Evolutionary conservation across 2,329 filamentous ascomycete genomes (phyloP).

Genomic region (Aspergillus ochraceoroseus): DNA sequence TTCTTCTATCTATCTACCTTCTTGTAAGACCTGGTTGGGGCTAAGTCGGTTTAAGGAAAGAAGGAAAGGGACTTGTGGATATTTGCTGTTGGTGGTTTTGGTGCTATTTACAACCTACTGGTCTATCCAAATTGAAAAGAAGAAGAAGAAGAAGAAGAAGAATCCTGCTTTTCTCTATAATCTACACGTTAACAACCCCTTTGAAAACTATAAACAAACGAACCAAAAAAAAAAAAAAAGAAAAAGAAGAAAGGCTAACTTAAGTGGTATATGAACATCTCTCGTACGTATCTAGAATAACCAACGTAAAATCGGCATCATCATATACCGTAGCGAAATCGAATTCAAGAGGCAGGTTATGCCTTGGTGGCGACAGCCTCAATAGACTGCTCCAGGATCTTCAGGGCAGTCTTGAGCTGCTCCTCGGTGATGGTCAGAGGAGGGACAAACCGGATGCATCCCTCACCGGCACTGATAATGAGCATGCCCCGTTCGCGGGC

Average conservation of each 20-base stretch:
- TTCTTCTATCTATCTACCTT: too few relatives aligned
- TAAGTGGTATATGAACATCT: slow-evolving; percentile 9
- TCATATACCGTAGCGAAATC: not conserved
- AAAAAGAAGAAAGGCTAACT: slow-evolving; percentile 11
- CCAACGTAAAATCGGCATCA: not conserved
- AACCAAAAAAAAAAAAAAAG: slow-evolving; percentile 10
- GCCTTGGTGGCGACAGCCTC: slow-evolving; percentile 48
- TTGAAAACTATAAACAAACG: too few relatives aligned
- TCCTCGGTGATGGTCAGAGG: slow-evolving; percentile 72
- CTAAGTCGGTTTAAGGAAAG: too few relatives aligned
- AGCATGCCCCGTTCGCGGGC: slow-evolving; percentile 82
- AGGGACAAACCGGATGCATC: slow-evolving; percentile 88
- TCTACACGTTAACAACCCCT: not conserved
- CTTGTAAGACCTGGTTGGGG: too few relatives aligned
- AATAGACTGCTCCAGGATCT: slow-evolving; percentile 67
- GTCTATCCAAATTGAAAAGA: too few relatives aligned
- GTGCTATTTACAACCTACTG: too few relatives aligned
- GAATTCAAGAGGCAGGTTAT: slow-evolving; percentile 8
- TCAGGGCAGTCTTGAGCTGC: slow-evolving; percentile 73
- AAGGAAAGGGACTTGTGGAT: too few relatives aligned
- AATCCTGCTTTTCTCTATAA: not conserved
- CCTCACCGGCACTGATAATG: slow-evolving; percentile 87
- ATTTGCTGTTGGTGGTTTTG: too few relatives aligned
- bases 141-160: too few relatives aligned
- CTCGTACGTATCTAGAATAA: not conserved